These are phyloP conservation scores for Didymella lethalis DNA, from an alignment of 2,329 filamentous ascomycete species.

Conservation along the genomic window DNA sequence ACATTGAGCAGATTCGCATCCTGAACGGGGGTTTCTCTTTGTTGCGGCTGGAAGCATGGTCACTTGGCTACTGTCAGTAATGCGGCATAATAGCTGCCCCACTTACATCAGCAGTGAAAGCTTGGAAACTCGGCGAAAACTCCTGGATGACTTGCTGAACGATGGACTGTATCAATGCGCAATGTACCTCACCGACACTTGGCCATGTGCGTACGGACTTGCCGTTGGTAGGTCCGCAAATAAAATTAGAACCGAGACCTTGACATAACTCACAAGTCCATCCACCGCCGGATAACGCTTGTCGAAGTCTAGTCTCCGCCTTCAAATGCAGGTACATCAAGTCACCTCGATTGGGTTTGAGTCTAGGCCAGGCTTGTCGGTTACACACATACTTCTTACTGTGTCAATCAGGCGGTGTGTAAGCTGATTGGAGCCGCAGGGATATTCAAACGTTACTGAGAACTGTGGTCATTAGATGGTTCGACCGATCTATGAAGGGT, in stretches of 20 bases:
- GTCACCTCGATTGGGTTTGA: background rate
- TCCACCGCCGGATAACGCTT: too few species aligned
- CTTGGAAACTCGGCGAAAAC: background rate
- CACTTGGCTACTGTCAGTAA: background rate
- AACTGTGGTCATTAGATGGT: background rate
- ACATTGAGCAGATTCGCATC: background rate
- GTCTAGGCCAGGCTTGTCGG: background rate
- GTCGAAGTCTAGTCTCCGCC: background rate
- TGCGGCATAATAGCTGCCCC: background rate
- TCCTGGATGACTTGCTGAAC: background rate
- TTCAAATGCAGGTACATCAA: background rate
- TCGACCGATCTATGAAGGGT: background rate
- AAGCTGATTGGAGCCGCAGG: background rate
- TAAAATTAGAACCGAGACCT: background rate
- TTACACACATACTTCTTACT: background rate
- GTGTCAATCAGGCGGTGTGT: background rate
- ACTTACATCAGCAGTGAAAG: conserved; percentile 1
- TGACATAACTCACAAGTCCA: background rate
- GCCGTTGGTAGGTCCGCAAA: background rate
- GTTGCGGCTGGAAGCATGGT: background rate
- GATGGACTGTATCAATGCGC: background rate
- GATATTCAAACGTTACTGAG: background rate
- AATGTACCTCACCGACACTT: background rate
- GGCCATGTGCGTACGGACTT: background rate
- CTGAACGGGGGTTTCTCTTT: background rate